Conservation (phyloP, 257 asterid species). For the Perilla frutescens region DNA sequence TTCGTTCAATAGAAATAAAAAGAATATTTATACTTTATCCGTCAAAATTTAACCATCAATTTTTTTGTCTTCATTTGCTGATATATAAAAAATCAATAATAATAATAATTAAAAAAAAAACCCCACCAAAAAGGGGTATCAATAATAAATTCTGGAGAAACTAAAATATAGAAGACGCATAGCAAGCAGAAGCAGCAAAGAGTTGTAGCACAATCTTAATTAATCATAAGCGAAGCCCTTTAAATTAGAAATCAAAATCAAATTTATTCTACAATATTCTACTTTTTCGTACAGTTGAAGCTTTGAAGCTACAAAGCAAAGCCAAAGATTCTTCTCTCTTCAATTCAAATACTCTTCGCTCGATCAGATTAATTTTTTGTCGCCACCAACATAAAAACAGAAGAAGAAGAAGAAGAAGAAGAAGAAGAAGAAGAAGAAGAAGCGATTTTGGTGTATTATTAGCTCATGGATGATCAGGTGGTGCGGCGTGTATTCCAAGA, state of each 20-base stretch:
- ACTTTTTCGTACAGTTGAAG: conserved; percentile 21
- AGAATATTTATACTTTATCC: too few species aligned
- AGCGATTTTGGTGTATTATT: conserved; percentile 16
- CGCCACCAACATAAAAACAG: background rate
- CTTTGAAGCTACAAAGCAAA: conserved; percentile 33
- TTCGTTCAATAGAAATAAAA: too few species aligned
- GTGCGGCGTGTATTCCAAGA: conserved; percentile 90
- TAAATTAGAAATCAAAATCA: conserved; percentile 1
- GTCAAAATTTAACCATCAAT: too few species aligned
- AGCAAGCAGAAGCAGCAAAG: too few species aligned
- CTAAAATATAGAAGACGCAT: too few species aligned
- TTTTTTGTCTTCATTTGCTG: too few species aligned
- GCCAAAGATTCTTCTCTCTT: conserved; percentile 26
- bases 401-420: background rate
- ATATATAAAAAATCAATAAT: too few species aligned
- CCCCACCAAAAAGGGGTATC: too few species aligned
- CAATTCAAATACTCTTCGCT: background rate
- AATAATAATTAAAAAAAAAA: too few species aligned
- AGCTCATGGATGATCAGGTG: conserved; percentile 85
- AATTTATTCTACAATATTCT: conserved; percentile 7
- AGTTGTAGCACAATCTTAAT: too few species aligned
- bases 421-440: background rate
- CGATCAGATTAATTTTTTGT: conserved; percentile 32
- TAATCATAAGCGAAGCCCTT: background rate
- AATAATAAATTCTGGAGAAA: too few species aligned